Percentiles rank a stretch among this genome's conserved stretches.
phyloP scores from a whole-genome alignment of 371 early-diverging fungal species.

The Coemansia sp. region DNA sequence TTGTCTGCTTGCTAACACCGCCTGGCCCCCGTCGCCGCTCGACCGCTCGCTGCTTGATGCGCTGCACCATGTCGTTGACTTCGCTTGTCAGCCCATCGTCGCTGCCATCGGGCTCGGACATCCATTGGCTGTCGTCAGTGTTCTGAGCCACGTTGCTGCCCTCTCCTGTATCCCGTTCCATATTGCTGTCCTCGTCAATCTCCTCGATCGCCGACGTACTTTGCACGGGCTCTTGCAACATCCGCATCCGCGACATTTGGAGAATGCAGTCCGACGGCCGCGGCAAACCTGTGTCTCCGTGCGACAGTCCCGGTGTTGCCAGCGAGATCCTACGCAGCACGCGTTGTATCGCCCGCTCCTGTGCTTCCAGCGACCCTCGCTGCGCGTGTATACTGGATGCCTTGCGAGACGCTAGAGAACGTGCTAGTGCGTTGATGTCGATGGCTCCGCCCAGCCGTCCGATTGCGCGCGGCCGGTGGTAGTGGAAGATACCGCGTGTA shows the following conservation, averaged over 20 bases:
- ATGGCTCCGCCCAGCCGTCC: slow-evolving; percentile 2
- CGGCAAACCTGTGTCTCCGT: not conserved
- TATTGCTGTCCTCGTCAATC: not conserved
- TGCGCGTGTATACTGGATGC: not conserved
- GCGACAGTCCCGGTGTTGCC: not conserved
- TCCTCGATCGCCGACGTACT: not conserved
- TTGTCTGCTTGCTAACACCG: not conserved
- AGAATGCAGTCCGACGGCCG: not conserved
- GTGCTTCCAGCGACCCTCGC: not conserved
- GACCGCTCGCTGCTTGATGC: slow-evolving; percentile 16
- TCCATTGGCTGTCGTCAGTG: slow-evolving; percentile 25
- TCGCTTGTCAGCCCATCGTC: slow-evolving; percentile 12
- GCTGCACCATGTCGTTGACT: slow-evolving; percentile 13
- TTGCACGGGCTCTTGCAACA: not conserved
- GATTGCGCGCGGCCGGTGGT: slow-evolving; percentile 28
- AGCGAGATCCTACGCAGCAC: not conserved
- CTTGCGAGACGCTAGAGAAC: not conserved
- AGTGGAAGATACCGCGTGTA: slow-evolving; percentile 30
- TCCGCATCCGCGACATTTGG: not conserved
- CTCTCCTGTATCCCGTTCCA: not conserved
- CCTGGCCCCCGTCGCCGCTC: slow-evolving; percentile 1
- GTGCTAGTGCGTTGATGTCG: not conserved
- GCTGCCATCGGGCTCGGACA: slow-evolving; percentile 26
- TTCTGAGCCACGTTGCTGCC: not conserved
- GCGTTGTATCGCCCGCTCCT: not conserved